Evolutionary conservation across 78 protist species (phyloP).

Genomic region (Mantamonas sphyraenae): DNA sequence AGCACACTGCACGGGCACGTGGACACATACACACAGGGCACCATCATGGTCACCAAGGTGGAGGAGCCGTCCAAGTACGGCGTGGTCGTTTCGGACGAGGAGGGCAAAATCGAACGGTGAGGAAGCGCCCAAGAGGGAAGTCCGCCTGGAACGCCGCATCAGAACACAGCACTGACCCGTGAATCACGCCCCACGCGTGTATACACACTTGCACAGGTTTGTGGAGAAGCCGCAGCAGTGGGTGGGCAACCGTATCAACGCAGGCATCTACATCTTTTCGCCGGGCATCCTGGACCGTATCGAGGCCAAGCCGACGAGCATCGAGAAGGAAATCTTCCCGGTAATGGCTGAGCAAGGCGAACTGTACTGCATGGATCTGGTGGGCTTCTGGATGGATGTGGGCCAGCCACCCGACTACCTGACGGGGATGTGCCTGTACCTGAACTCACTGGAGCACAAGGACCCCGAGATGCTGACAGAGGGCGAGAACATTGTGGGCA

Average conservation of each 20-base stretch:
- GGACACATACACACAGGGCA: too few relatives aligned
- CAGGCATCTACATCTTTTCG: slow-evolving; percentile 85
- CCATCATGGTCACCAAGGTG: slow-evolving; percentile 72
- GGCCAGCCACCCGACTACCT: slow-evolving; percentile 87
- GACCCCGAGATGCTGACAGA: background rate
- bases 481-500: slow-evolving; percentile 14
- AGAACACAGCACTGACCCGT: too few relatives aligned
- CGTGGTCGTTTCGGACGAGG: slow-evolving; percentile 73
- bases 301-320: slow-evolving; percentile 54
- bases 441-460: background rate
- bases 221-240: slow-evolving; percentile 86
- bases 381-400: slow-evolving; percentile 94
- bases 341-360: slow-evolving; percentile 64
- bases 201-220: too few relatives aligned
- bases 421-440: slow-evolving; percentile 33
- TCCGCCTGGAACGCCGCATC: background rate
- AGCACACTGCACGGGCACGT: too few relatives aligned
- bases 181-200: background rate
- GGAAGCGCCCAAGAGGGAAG: too few relatives aligned
- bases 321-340: slow-evolving; percentile 88
- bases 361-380: slow-evolving; percentile 68
- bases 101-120: slow-evolving; percentile 66
- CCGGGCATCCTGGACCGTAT: slow-evolving; percentile 72
- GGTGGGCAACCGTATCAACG: slow-evolving; percentile 89
- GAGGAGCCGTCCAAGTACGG: slow-evolving; percentile 93